Percentiles rank a stretch among this genome's conserved stretches.
Evolutionary conservation across 805 yeast species (phyloP).

Genomic region (Trichomonascus vanleenenianus): DNA sequence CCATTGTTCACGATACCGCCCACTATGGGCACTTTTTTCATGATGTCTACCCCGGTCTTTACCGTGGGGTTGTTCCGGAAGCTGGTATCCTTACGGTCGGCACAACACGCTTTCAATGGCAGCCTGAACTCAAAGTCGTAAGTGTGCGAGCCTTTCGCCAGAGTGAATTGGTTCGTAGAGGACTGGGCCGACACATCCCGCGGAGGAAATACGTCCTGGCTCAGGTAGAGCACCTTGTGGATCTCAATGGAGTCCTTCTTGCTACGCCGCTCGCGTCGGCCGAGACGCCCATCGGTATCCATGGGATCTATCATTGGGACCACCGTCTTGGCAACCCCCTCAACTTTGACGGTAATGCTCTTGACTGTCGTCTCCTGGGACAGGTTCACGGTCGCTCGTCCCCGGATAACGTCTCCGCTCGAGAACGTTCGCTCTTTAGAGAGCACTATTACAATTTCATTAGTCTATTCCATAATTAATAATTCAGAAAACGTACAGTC

Average conservation of each 20-base stretch:
- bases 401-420: slow-evolving; percentile 21
- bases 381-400: slow-evolving; percentile 20
- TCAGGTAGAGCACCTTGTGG: slow-evolving; percentile 24
- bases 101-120: slow-evolving; percentile 24
- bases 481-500: too few relatives aligned
- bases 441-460: background rate
- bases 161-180: slow-evolving; percentile 23
- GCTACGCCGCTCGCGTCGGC: slow-evolving; percentile 17
- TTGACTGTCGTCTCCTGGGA: slow-evolving; percentile 21
- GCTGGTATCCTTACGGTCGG: background rate
- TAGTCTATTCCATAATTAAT: too few relatives aligned
- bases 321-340: slow-evolving; percentile 23
- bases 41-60: background rate
- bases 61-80: background rate
- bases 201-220: slow-evolving; percentile 31
- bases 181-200: slow-evolving; percentile 15
- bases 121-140: slow-evolving; percentile 29
- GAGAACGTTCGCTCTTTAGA: slow-evolving; percentile 14
- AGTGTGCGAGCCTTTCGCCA: slow-evolving; percentile 28
- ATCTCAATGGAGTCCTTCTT: slow-evolving; percentile 17
- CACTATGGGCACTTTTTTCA: background rate
- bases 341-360: slow-evolving; percentile 24
- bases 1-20: background rate
- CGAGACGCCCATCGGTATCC: slow-evolving; percentile 8
- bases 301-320: slow-evolving; percentile 16